Percentiles rank a stretch among this genome's conserved stretches.
Evolutionary conservation across 768 basidiomycete genomes (phyloP).

Genomic region (Tricholoma flavovirens): DNA sequence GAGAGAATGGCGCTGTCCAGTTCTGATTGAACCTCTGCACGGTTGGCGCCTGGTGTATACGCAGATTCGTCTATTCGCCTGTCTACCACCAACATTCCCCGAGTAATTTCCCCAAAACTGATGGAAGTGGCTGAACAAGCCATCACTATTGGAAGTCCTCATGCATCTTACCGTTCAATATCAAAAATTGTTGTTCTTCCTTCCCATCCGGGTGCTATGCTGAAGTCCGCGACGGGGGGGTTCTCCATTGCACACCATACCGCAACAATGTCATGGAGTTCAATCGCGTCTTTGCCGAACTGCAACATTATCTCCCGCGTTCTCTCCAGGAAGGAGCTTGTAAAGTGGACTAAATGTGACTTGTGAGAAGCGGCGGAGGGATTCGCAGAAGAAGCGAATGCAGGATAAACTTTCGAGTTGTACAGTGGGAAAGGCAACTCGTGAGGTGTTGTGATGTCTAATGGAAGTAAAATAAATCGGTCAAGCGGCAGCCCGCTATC

Average conservation of each 20-base stretch:
- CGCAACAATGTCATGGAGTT: slow-evolving; percentile 86
- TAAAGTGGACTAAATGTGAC: slow-evolving; percentile 65
- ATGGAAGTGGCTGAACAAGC: neutral
- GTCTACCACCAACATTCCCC: slow-evolving; percentile 87
- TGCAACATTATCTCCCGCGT: slow-evolving; percentile 71
- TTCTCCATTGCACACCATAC: slow-evolving; percentile 83
- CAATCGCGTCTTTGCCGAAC: slow-evolving; percentile 81
- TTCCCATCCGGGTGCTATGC: slow-evolving; percentile 50
- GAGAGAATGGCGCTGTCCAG: slow-evolving; percentile 32
- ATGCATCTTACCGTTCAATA: slow-evolving; percentile 54
- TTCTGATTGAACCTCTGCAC: slow-evolving; percentile 54
- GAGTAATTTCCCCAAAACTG: slow-evolving; percentile 68
- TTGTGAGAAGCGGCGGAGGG: slow-evolving; percentile 48
- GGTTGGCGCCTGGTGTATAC: slow-evolving; percentile 61
- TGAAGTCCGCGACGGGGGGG: slow-evolving; percentile 39
- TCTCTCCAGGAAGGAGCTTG: slow-evolving; percentile 71
- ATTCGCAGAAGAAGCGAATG: slow-evolving; percentile 41
- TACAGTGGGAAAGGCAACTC: slow-evolving; percentile 70
- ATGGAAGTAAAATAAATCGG: slow-evolving; percentile 63
- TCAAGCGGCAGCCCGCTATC: slow-evolving; percentile 51
- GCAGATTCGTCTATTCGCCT: slow-evolving; percentile 60
- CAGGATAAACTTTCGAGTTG: slow-evolving; percentile 50
- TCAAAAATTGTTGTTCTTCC: slow-evolving; percentile 49
- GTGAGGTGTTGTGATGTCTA: slow-evolving; percentile 82
- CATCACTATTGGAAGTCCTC: neutral